phyloP scores from a whole-genome alignment of 306 rosid genomes.

The Prunus campanulata region DNA sequence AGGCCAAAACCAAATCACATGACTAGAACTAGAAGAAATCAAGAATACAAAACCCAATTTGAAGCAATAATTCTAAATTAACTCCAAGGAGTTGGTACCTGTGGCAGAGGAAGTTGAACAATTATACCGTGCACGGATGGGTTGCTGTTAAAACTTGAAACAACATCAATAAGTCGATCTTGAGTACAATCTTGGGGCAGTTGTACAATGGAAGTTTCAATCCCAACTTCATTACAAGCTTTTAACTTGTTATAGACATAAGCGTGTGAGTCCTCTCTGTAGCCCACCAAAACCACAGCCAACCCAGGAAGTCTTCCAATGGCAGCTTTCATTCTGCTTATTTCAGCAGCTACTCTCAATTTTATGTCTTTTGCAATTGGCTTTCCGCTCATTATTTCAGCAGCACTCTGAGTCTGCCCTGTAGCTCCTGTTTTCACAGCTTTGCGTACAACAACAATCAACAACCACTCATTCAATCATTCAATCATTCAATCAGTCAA shows the following conservation, averaged over 20 bases:
- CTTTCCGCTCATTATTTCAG: slow-evolving; percentile 41
- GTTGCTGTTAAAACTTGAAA: slow-evolving; percentile 42
- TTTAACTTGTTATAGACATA: slow-evolving; percentile 44
- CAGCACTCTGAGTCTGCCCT: slow-evolving; percentile 15
- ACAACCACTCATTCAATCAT: neutral
- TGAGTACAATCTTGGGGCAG: slow-evolving; percentile 46
- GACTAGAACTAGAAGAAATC: neutral
- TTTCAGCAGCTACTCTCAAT: slow-evolving; percentile 34
- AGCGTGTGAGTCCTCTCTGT: slow-evolving; percentile 48
- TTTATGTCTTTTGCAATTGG: slow-evolving; percentile 36
- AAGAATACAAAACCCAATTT: neutral
- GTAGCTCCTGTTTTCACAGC: slow-evolving; percentile 10
- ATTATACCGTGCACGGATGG: slow-evolving; percentile 46
- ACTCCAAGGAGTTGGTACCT: slow-evolving; percentile 23
- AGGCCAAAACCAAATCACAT: neutral
- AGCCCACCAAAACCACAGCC: slow-evolving; percentile 53
- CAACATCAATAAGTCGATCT: slow-evolving; percentile 38
- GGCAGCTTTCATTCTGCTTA: slow-evolving; percentile 36
- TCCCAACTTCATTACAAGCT: slow-evolving; percentile 57
- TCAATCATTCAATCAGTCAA: neutral
- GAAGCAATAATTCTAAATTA: neutral
- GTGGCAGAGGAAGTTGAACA: slow-evolving; percentile 67
- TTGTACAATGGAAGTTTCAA: slow-evolving; percentile 31
- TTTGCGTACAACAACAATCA: neutral
- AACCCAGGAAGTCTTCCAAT: slow-evolving; percentile 43